Conservation (phyloP, 352 stramenopile species). For the Phytophthora agathidicida region DNA sequence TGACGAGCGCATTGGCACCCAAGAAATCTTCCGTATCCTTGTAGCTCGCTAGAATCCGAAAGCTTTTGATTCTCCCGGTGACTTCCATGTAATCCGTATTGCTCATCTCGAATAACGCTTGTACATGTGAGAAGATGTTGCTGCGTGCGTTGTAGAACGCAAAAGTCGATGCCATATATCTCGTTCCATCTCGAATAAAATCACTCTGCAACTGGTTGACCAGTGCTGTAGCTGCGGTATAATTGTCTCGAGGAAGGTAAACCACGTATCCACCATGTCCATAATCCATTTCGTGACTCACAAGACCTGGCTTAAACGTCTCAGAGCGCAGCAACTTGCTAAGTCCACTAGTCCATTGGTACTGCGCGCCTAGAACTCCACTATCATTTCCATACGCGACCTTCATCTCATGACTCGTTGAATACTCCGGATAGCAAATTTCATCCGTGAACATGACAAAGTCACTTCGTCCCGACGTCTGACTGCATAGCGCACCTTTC, state of each 20-base stretch:
- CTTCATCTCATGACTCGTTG: slow-evolving; percentile 44
- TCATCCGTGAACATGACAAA: slow-evolving; percentile 78
- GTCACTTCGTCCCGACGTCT: slow-evolving; percentile 45
- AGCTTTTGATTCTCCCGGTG: slow-evolving; percentile 70
- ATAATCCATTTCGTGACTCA: slow-evolving; percentile 76
- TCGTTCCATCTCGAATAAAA: slow-evolving; percentile 66
- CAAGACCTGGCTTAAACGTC: slow-evolving; percentile 71
- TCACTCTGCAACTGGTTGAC: slow-evolving; percentile 55
- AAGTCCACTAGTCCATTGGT: slow-evolving; percentile 51
- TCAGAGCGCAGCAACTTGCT: slow-evolving; percentile 60
- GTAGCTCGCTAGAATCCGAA: slow-evolving; percentile 69
- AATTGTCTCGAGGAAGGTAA: slow-evolving; percentile 78
- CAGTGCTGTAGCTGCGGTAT: slow-evolving; percentile 47
- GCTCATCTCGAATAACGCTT: slow-evolving; percentile 78
- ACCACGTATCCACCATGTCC: slow-evolving; percentile 73
- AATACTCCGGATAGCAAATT: slow-evolving; percentile 76
- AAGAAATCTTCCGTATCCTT: slow-evolving; percentile 49
- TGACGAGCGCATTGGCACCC: slow-evolving; percentile 59
- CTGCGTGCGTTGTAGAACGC: slow-evolving; percentile 81
- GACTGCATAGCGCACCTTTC: slow-evolving; percentile 53
- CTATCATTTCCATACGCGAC: slow-evolving; percentile 52
- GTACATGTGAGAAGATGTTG: slow-evolving; percentile 77
- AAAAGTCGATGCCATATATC: slow-evolving; percentile 68
- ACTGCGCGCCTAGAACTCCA: slow-evolving; percentile 38
- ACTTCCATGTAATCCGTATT: slow-evolving; percentile 84